A percentile compares a stretch with the other conserved stretches of the same genome.
phyloP scores from a whole-genome alignment of 1,284 basidiomycete genomes.

The Pseudomicrostroma phylloplanum region DNA sequence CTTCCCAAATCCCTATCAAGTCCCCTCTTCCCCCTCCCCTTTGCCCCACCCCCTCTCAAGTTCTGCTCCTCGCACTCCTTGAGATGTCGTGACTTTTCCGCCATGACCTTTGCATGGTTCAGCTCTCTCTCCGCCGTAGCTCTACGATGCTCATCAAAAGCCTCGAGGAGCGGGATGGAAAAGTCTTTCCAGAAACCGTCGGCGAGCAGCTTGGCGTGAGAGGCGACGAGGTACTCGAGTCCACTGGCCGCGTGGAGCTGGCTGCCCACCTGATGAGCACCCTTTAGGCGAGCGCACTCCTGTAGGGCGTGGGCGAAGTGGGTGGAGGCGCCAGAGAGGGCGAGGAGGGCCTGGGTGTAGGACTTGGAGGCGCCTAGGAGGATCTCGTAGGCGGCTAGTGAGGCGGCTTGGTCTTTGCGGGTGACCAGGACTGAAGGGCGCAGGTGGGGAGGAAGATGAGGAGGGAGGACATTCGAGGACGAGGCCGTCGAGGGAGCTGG shows the following conservation, averaged over 20 bases:
- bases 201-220: constrained; percentile 84
- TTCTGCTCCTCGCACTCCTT: constrained; percentile 81
- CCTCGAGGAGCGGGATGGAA: constrained; percentile 77
- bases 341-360: constrained; percentile 75
- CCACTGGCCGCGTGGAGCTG: constrained; percentile 55
- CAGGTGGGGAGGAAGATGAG: not conserved
- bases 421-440: constrained; percentile 59
- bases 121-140: constrained; percentile 58
- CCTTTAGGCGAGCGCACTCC: constrained; percentile 44
- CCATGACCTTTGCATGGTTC: constrained; percentile 47
- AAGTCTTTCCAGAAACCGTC: constrained; percentile 82
- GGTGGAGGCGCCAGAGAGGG: constrained; percentile 77
- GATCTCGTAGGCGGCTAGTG: constrained; percentile 74
- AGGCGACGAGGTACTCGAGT: constrained; percentile 81
- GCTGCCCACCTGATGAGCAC: constrained; percentile 37
- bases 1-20: constrained; percentile 29
- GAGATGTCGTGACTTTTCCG: constrained; percentile 76
- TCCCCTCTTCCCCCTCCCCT: constrained; percentile 41
- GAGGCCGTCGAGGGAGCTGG: not conserved
- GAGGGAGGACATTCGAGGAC: not conserved
- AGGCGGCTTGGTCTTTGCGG: constrained; percentile 68
- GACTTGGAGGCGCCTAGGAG: constrained; percentile 70
- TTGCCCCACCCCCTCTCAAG: constrained; percentile 63
- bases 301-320: constrained; percentile 66
- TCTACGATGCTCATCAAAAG: constrained; percentile 71